Evolutionary conservation across 2,329 filamentous ascomycete species (phyloP), one percentile per base, ranked within the genome.

Genomic region (Lecanicillium sp.): DNA sequence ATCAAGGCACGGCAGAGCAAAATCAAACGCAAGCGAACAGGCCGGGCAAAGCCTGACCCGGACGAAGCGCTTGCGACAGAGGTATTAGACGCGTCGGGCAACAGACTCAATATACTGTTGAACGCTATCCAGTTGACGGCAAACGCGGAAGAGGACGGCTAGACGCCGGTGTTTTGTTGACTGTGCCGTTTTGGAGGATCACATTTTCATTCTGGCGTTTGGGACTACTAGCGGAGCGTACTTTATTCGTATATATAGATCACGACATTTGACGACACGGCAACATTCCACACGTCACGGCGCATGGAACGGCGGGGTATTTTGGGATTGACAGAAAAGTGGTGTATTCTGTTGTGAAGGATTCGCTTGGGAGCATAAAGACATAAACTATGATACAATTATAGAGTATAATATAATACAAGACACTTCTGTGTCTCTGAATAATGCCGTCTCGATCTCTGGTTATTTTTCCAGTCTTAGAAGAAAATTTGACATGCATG

Each of bases 1-100:
- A 70, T 80, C 20, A 58, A 59, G 38, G 73, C 74, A n/a, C 64
- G 78, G 15, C 64, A 70, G 51, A 61, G 65, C 9, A 79, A 77
- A 59, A 63, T 68, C 2, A 71, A 65, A 55, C 66, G 64, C 47
- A 71, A 67, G 56, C 67, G 64, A 42, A 61, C 56, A 30, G 62
- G 61, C n/a, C 63, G 58, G 49, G 48, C 57, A 23, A 64, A 60
- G 51, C 54, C 52, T 1, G 62, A 68, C 14, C 58, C 61, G 19
- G 52, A 56, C 9, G 75, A 78, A 35, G 59, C 56, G 3, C 56
- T 66, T 42, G 76, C 75, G 11, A 63, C 63, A 21, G 63, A 69
- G 8, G 60, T 70, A 12, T 59, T 80, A 52, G 62, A 66, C 10
- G 61, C 67, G 23, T 78, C 76, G 8, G 64, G 65, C 2, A 57